These are phyloP conservation scores for Botrytis squamosa DNA, from an alignment of 2,329 filamentous ascomycete species.

Conservation along the genomic window DNA sequence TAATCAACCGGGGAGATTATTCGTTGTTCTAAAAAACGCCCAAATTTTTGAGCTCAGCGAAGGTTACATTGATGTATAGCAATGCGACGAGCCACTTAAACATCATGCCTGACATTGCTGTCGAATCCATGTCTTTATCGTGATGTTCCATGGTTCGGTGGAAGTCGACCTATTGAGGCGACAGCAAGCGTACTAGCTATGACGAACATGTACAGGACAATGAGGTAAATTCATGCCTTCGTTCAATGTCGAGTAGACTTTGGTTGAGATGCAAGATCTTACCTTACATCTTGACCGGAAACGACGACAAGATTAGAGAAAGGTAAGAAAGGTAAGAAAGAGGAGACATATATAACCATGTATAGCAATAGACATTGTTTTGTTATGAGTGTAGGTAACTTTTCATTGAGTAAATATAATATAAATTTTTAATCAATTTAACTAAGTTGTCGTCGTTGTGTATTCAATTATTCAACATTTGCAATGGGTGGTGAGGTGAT, in stretches of 20 bases:
- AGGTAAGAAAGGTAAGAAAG: too few relatives aligned
- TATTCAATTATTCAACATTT: neutral
- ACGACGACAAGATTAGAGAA: neutral
- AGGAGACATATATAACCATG: too few relatives aligned
- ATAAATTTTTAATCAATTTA: too few relatives aligned
- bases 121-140: neutral
- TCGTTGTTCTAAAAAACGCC: neutral
- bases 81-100: neutral
- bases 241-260: neutral
- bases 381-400: neutral
- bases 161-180: too few relatives aligned
- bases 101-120: neutral
- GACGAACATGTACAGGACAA: neutral
- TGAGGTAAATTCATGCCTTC: neutral
- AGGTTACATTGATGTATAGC: neutral
- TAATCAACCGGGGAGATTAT: neutral
- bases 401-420: neutral
- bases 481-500: neutral
- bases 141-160: neutral
- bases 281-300: neutral
- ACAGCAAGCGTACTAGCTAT: neutral
- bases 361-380: neutral
- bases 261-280: neutral
- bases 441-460: neutral
- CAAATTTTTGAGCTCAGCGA: neutral